Conservation (phyloP, 257 asterid genomes). For the Penstemon barbatus region DNA sequence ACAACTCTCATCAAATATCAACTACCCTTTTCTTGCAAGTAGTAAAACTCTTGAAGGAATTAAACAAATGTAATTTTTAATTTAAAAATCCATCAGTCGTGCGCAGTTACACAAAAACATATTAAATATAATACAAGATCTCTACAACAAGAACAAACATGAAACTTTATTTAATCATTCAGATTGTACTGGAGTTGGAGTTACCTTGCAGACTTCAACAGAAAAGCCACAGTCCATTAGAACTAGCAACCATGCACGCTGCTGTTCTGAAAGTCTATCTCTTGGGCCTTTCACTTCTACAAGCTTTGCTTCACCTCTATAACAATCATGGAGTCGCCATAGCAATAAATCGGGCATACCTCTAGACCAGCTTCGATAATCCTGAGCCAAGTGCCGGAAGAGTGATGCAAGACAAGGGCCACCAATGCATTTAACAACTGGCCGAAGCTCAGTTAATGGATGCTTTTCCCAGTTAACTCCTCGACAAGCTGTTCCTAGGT, state of each 20-base stretch:
- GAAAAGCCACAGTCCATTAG: slow-evolving; percentile 77
- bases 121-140: too few species aligned
- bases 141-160: too few species aligned
- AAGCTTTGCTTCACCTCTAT: slow-evolving; percentile 89
- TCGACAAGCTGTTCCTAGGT: slow-evolving; percentile 69
- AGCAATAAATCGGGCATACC: slow-evolving; percentile 95
- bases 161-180: too few species aligned
- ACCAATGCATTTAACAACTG: slow-evolving; percentile 82
- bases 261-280: slow-evolving; percentile 93
- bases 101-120: too few species aligned
- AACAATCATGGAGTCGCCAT: slow-evolving; percentile 79
- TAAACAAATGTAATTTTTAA: too few species aligned
- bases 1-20: too few species aligned
- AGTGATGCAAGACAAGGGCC: slow-evolving; percentile 71
- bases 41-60: too few species aligned
- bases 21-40: too few species aligned
- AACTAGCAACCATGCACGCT: slow-evolving; percentile 89
- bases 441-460: slow-evolving; percentile 63
- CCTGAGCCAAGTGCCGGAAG: slow-evolving; percentile 86
- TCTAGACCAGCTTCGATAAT: slow-evolving; percentile 91
- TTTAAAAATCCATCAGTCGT: too few species aligned
- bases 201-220: slow-evolving; percentile 88
- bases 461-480: slow-evolving; percentile 94
- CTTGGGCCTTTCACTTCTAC: slow-evolving; percentile 96
- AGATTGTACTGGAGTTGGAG: slow-evolving; percentile 37